Percentiles rank a stretch among this genome's conserved stretches.
Conservation (phyloP, 495 filamentous ascomycete genomes). For the Penicillium crystallinum region DNA sequence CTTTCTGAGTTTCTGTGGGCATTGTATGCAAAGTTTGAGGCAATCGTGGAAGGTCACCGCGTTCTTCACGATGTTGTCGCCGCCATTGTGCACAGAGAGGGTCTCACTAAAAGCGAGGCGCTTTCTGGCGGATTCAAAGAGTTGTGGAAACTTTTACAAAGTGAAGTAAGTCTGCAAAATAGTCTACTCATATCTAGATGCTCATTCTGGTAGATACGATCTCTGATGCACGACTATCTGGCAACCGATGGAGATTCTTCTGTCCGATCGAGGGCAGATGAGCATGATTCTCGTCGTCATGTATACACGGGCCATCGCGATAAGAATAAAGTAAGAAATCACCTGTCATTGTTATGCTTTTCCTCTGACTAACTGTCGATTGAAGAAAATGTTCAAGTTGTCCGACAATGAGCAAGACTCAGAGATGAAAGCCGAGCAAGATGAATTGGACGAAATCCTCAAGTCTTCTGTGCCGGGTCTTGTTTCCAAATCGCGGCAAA, state of each 20-base stretch:
- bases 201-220: conserved; percentile 57
- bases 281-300: conserved; percentile 49
- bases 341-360: neutral
- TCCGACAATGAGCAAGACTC: conserved; percentile 72
- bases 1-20: conserved; percentile 88
- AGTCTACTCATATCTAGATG: neutral
- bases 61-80: conserved; percentile 87
- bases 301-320: conserved; percentile 60
- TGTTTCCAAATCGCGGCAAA: conserved; percentile 67
- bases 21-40: conserved; percentile 92
- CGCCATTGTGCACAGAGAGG: conserved; percentile 73
- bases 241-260: conserved; percentile 78
- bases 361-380: conserved; percentile 16
- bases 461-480: conserved; percentile 87
- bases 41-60: conserved; percentile 92
- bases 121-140: conserved; percentile 82
- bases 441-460: conserved; percentile 86
- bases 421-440: conserved; percentile 73
- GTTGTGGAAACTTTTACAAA: conserved; percentile 87
- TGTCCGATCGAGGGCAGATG: conserved; percentile 42
- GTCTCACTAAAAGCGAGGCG: conserved; percentile 46
- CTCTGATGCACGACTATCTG: conserved; percentile 91
- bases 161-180: conserved; percentile 47
- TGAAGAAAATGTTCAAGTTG: conserved; percentile 78
- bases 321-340: conserved; percentile 50